phyloP scores from a whole-genome alignment of 2,329 filamentous ascomycete genomes.

The Trichophyton mentagrophytes region DNA sequence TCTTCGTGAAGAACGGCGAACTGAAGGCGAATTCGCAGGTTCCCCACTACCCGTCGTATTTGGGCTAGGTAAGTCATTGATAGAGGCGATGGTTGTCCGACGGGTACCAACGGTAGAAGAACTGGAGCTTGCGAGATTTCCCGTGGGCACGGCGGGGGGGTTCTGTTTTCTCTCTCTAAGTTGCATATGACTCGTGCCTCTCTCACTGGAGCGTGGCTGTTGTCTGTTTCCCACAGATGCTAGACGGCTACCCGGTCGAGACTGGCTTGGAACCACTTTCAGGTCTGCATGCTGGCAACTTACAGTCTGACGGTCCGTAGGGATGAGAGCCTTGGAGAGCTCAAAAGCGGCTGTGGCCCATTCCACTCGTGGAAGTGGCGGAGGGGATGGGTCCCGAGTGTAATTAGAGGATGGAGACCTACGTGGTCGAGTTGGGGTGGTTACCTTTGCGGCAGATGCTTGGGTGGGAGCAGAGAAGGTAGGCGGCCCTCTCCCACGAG shows the following conservation, averaged over 20 bases:
- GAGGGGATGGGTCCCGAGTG: slow-evolving; percentile 39
- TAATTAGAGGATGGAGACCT: slow-evolving; percentile 19
- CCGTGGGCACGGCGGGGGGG: slow-evolving; percentile 34
- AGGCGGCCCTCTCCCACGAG: slow-evolving; percentile 45
- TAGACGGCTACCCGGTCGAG: slow-evolving; percentile 52
- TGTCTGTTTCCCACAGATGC: slow-evolving; percentile 30
- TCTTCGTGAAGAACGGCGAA: slow-evolving; percentile 14
- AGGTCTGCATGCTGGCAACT: slow-evolving; percentile 72
- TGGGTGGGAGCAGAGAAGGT: slow-evolving; percentile 82
- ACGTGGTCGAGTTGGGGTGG: slow-evolving; percentile 50
- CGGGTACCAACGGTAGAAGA: slow-evolving; percentile 32
- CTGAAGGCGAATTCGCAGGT: background rate
- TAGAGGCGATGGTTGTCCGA: slow-evolving; percentile 49
- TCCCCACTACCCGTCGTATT: slow-evolving; percentile 14
- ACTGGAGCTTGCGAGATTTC: slow-evolving; percentile 38
- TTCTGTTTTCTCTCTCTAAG: slow-evolving; percentile 56
- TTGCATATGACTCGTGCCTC: slow-evolving; percentile 44
- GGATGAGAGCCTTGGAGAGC: slow-evolving; percentile 69
- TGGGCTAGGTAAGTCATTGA: slow-evolving; percentile 34
- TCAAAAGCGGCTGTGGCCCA: slow-evolving; percentile 80
- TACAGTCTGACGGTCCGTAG: slow-evolving; percentile 56
- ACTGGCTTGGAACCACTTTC: slow-evolving; percentile 51
- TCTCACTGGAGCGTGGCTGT: slow-evolving; percentile 34
- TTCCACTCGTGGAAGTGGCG: slow-evolving; percentile 66
- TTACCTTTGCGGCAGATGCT: slow-evolving; percentile 69